Base-by-base conservation (phyloP, 352 stramenopile genomes). In the Pythium dissotocum region DNA sequence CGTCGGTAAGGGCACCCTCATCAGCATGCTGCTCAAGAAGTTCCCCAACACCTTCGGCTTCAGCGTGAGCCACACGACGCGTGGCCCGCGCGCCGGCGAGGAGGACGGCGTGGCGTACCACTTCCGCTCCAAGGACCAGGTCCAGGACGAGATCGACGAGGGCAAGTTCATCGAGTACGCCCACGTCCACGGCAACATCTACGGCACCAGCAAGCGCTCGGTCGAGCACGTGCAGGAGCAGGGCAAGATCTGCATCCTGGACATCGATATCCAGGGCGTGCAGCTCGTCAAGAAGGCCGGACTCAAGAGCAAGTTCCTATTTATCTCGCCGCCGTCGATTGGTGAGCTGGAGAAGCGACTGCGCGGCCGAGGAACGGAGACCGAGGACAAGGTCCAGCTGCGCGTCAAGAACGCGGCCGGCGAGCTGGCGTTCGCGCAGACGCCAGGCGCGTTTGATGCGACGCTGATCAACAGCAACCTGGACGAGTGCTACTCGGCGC, bases 251-350 rank as follows among this genome's bases (percentile, higher is more conserved):
- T 99, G 97, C 78, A 97, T 99, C 60, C 70, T 99, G 38, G 98
- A 99, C 80, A 99, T 99, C 64, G 98, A 99, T 71, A 92, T 99
- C 55, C 97, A 99, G 77, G 98, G 98, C 35, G 97, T 99, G 18
- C 85, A 97, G 72, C 94, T 93, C 68, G 95, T 99, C 28, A 98
- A 96, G 72, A 72, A 75, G 71, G 86, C 85, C 33, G 79, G 84
- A n/a, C 74, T 98, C n/a, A 63, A 83, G 32, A 87, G 92, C 49
- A 96, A 98, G 61, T 99, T 94, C 72, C 79, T 99, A 36, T 99
- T 99, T 71, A 98, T 99, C 72, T 84, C 95, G 52, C 97, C 98
- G 36, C 97, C 97, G 4, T 98, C 90, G 14, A 94, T 99, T 76
- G 92, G 93, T 54, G 88, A 96, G 66, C 81, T 99, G 9, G 97